Base-by-base conservation (phyloP, 208 protist genomes). In the Kentomonas sorsogonicus region DNA sequence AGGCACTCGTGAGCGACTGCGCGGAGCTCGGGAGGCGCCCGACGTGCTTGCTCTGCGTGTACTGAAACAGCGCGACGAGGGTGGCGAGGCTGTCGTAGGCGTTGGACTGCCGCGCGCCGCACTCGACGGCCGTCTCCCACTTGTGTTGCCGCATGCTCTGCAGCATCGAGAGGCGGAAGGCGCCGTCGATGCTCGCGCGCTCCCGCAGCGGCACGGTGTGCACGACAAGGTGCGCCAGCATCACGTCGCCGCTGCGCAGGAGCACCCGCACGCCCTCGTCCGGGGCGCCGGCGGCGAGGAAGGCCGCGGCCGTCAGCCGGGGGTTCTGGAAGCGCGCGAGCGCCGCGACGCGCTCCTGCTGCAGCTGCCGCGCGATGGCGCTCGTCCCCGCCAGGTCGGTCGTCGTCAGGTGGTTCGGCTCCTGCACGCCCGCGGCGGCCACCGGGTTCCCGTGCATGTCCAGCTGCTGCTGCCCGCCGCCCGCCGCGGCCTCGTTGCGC, bases 141-240 rank as follows among this genome's bases (percentile, higher is more conserved):
- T 78, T 66, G 31, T 69, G 73, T 54, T 79, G 74, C 6, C 74
- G 63, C 30, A 75, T 72, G 26, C 72, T 83, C 69, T 79, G 84
- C 31, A 89, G 65, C 72, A 89, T 88, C 16, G 83, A 78, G 20
- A 86, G 61, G n/a, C 75, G 72, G 68, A 83, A 94, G 22, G 75
- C 75, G 13, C 69, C 66, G 59, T 94, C 87, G 43, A 94, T 94
- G 57, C 76, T 91, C 2, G 53, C 45, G 68, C 86, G 83, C 40
- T 89, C 75, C 6, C 83, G 83, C 66, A 94, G 59, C 3, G 87
- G 87, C 39, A 90, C 73, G 3, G 83, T 79, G 65, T 91, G 87
- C 16, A 94, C 77, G 16, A 94, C 72, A 30, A 89, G 53, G 63
- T 94, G 83, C 4, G 69, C 67, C 7, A 91, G 71, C 29, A 61